Conservation (phyloP, 306 rosid genomes). For the Castanea mollissima region DNA sequence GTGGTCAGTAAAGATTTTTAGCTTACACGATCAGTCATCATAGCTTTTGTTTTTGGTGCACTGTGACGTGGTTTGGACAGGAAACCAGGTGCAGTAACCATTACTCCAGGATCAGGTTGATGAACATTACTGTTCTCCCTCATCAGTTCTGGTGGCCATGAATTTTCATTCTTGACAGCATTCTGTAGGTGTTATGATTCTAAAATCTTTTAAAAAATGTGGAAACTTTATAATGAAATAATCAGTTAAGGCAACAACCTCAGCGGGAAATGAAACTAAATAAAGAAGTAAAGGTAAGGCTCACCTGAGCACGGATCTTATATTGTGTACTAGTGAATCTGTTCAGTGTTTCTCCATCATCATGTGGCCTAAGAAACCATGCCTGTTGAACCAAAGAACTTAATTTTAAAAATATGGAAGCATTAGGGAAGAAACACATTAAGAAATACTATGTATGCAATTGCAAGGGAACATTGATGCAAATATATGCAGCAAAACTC, state of each 20-base stretch:
- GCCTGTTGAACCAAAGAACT: slow-evolving; percentile 25
- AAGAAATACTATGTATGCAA: neutral
- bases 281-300: neutral
- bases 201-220: slow-evolving; percentile 4
- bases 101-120: slow-evolving; percentile 35
- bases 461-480: neutral
- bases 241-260: neutral
- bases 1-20: slow-evolving; percentile 7
- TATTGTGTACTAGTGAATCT: slow-evolving; percentile 27
- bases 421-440: neutral
- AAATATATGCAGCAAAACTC: neutral
- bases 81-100: slow-evolving; percentile 31
- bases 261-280: slow-evolving; percentile 6
- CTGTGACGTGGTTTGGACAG: slow-evolving; percentile 35
- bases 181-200: slow-evolving; percentile 12
- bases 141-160: slow-evolving; percentile 37
- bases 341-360: slow-evolving; percentile 33
- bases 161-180: slow-evolving; percentile 33
- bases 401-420: slow-evolving; percentile 3
- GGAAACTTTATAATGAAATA: neutral
- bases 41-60: slow-evolving; percentile 35
- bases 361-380: slow-evolving; percentile 25
- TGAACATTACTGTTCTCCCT: slow-evolving; percentile 32
- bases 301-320: slow-evolving; percentile 36
- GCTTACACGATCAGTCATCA: slow-evolving; percentile 65